phyloP scores from a whole-genome alignment of 345 rosid genomes.

The Gossypium herbaceum region DNA sequence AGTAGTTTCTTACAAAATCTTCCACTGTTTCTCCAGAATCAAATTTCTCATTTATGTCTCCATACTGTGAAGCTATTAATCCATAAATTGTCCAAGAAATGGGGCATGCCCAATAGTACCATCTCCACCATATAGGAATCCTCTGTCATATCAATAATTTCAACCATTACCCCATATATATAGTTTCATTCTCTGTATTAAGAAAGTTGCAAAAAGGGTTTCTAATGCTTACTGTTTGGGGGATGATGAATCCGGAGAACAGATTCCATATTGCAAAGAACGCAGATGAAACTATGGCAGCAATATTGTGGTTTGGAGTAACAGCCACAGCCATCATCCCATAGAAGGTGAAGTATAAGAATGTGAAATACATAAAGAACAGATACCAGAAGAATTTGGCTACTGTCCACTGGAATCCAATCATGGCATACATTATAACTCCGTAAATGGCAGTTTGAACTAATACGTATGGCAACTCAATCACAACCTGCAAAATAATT shows the following conservation, averaged over 20 bases:
- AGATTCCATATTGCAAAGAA: conserved; percentile 53
- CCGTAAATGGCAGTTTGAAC: conserved; percentile 49
- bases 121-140: conserved; percentile 69
- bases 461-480: conserved; percentile 50
- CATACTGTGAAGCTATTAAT: conserved; percentile 49
- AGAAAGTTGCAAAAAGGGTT: not conserved
- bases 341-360: conserved; percentile 54
- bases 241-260: conserved; percentile 60
- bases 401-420: conserved; percentile 51
- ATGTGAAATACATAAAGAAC: conserved; percentile 56
- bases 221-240: conserved; percentile 35
- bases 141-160: conserved; percentile 33
- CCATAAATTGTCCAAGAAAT: conserved; percentile 57
- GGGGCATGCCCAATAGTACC: conserved; percentile 58
- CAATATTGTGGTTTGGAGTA: conserved; percentile 55
- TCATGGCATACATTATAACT: conserved; percentile 52
- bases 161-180: not conserved
- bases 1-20: conserved; percentile 48
- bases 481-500: conserved; percentile 32
- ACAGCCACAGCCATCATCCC: conserved; percentile 66
- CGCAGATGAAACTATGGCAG: conserved; percentile 44
- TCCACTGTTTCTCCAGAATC: conserved; percentile 44
- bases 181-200: not conserved
- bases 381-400: conserved; percentile 57
- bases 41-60: conserved; percentile 39